phyloP scores from a whole-genome alignment of 371 early-diverging fungal species.

The Apophysomyces elegans region DNA sequence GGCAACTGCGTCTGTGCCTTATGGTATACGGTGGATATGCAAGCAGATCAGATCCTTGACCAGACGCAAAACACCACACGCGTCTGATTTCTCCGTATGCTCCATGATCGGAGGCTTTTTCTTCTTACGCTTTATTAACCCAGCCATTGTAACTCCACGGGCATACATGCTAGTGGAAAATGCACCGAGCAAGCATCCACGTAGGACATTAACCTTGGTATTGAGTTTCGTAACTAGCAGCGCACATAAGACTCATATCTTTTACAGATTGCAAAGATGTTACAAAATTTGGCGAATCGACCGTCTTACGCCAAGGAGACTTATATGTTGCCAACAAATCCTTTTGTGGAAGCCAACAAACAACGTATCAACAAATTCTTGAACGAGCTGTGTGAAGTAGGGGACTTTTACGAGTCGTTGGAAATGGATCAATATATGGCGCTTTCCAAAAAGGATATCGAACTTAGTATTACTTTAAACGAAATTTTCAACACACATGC shows the following conservation, averaged over 20 bases:
- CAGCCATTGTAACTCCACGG: constrained; percentile 95
- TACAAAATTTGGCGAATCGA: constrained; percentile 93
- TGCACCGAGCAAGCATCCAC: constrained; percentile 78
- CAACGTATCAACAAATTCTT: constrained; percentile 83
- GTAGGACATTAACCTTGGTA: constrained; percentile 89
- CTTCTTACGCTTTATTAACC: constrained; percentile 96
- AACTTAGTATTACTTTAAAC: constrained; percentile 85
- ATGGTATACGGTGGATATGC: constrained; percentile 98
- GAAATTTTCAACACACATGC: constrained; percentile 91
- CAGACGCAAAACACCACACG: constrained; percentile 90
- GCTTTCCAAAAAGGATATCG: constrained; percentile 86
- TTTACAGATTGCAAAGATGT: constrained; percentile 79
- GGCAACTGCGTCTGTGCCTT: constrained; percentile 84
- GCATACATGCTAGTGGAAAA: constrained; percentile 92
- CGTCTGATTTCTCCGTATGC: constrained; percentile 86
- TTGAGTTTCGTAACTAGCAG: constrained; percentile 3
- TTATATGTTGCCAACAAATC: constrained; percentile 86
- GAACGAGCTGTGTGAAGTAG: constrained; percentile 89
- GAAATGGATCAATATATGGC: constrained; percentile 98
- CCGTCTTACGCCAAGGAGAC: constrained; percentile 89
- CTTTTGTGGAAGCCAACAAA: constrained; percentile 88
- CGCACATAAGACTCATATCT: constrained; percentile 9
- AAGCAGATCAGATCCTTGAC: constrained; percentile 94
- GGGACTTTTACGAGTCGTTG: constrained; percentile 91
- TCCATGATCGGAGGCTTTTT: constrained; percentile 97